Evolutionary conservation across 2,329 filamentous ascomycete species (phyloP).

Genomic region (Stagonosporopsis chrysanthemi): DNA sequence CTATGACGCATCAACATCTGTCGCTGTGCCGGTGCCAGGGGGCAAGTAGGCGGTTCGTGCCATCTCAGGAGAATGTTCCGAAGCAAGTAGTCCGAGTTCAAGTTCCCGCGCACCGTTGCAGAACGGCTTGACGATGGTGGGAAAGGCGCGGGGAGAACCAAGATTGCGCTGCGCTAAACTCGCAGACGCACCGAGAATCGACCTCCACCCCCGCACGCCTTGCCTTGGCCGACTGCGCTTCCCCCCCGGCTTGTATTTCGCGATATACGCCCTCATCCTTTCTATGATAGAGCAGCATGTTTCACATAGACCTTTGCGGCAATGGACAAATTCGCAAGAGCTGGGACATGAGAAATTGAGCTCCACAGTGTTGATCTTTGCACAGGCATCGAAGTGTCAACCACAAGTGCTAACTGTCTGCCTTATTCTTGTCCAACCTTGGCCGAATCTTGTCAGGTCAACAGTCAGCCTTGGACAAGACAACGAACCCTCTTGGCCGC

Average conservation of each 20-base stretch:
- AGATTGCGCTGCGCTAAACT: neutral
- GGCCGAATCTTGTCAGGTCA: constrained; percentile 14
- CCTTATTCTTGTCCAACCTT: constrained; percentile 8
- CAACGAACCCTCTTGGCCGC: constrained; percentile 14
- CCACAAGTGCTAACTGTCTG: neutral
- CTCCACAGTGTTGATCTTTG: neutral
- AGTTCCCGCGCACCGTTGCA: neutral
- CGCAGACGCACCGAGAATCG: neutral
- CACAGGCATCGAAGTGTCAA: neutral
- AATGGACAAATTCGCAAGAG: neutral
- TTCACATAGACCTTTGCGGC: neutral
- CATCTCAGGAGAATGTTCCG: neutral
- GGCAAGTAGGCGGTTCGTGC: neutral
- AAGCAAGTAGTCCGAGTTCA: neutral
- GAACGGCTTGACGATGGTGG: neutral
- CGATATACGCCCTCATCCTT: too few relatives aligned
- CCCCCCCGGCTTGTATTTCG: neutral
- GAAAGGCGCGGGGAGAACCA: neutral
- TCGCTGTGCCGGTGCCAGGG: neutral
- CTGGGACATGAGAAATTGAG: neutral
- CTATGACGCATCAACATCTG: neutral
- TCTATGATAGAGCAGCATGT: neutral
- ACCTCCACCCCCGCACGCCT: constrained; percentile 11
- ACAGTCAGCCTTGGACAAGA: constrained; percentile 11
- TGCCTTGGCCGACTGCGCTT: constrained; percentile 9